Conservation (phyloP, 257 asterid genomes). For the Scutellaria baicalensis region DNA sequence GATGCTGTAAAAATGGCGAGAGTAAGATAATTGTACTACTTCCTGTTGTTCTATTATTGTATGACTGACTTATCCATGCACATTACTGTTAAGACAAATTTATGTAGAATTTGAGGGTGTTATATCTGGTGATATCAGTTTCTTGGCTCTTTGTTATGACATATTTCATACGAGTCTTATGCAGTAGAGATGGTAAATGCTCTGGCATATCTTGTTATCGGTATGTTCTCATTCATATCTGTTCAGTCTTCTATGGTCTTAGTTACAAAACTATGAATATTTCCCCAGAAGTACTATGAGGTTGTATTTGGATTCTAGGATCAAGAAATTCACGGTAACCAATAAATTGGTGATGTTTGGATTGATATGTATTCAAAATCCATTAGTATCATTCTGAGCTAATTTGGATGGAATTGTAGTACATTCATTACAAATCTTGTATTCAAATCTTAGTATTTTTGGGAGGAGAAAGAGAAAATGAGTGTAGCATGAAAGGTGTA, state of each 20-base stretch:
- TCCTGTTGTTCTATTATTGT: not conserved
- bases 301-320: too few relatives aligned
- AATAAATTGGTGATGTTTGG: too few relatives aligned
- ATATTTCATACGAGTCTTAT: not conserved
- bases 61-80: not conserved
- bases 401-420: too few relatives aligned
- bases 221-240: not conserved
- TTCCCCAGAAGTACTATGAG: too few relatives aligned
- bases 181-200: not conserved
- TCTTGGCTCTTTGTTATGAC: not conserved
- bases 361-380: too few relatives aligned
- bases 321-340: too few relatives aligned
- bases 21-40: conserved; percentile 6
- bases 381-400: too few relatives aligned
- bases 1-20: conserved; percentile 10
- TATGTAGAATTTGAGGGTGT: not conserved
- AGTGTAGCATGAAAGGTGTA: not conserved
- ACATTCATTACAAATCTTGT: too few relatives aligned
- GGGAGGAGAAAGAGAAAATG: not conserved
- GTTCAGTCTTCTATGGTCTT: not conserved
- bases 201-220: not conserved
- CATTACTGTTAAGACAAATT: not conserved
- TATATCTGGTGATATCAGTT: not conserved
- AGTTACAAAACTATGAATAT: not conserved
- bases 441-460: too few relatives aligned